Percentiles rank a stretch among this genome's conserved stretches.
phyloP scores from a whole-genome alignment of 2,329 filamentous ascomycete genomes.

The Alternaria longipes region DNA sequence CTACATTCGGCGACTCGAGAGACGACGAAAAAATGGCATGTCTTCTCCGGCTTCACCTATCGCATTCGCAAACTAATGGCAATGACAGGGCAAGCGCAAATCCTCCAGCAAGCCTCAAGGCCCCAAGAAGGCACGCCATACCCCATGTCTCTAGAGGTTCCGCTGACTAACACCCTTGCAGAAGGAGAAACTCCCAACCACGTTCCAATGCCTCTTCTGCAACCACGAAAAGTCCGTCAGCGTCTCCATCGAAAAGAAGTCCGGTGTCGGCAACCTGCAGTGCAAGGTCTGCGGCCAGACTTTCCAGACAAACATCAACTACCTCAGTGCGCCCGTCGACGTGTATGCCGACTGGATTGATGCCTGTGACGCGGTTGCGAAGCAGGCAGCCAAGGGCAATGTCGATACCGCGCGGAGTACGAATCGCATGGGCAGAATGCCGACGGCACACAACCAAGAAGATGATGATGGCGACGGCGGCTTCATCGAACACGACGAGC shows the following conservation, averaged over 20 bases:
- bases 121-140: conserved; percentile 75
- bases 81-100: conserved; percentile 82
- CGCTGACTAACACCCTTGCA: conserved; percentile 28
- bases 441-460: conserved; percentile 28
- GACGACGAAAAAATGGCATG: conserved; percentile 32
- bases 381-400: conserved; percentile 61
- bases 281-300: conserved; percentile 95
- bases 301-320: conserved; percentile 93
- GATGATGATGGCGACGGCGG: conserved; percentile 46
- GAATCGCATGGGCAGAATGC: conserved; percentile 38
- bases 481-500: conserved; percentile 52
- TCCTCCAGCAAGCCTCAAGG: conserved; percentile 81
- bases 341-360: conserved; percentile 99
- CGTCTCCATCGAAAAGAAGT: conserved; percentile 94
- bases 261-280: conserved; percentile 81
- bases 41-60: conserved; percentile 9
- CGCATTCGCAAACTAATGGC: conserved; percentile 35
- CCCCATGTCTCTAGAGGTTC: background rate
- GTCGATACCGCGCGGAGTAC: conserved; percentile 36
- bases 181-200: conserved; percentile 75
- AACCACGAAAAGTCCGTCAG: conserved; percentile 94
- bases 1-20: background rate
- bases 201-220: conserved; percentile 98
- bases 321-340: conserved; percentile 89
- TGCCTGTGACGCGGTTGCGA: conserved; percentile 80